Base-by-base conservation (phyloP, 352 stramenopile species). In the Salisapilia sapeloensis region DNA sequence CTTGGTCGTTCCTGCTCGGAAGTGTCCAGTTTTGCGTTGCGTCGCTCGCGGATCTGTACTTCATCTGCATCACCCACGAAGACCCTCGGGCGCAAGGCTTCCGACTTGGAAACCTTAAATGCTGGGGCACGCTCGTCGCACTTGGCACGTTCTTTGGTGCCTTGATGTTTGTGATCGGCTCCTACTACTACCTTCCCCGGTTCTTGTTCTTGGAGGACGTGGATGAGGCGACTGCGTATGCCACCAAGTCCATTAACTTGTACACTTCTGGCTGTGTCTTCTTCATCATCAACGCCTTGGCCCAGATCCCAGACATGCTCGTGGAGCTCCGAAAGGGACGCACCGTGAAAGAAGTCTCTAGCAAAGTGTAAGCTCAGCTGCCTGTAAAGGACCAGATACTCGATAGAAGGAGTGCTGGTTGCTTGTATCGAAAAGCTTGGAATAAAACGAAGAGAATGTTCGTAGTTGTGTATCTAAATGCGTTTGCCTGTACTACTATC, bases 131-230 rank as follows among this genome's bases (percentile, higher is more conserved):
- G 11, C 26, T 65, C 21, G 51, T 59, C 0, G 52, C 56, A 2
- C 29, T 69, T 15, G 59, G 60, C 36, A 80, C 61, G 43, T 75
- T 82, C 35, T 33, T 65, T 29, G 72, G 72, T 17, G 65, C 65
- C 6, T 27, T 81, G 21, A 48, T 72, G 15, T 87, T 87, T 53
- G 81, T 80, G 38, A 42, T 83, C 24, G 72, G 72, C 23, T 80
- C 60, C 44, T 84, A 56, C 48, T 87, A 61, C 59, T 87, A 84
- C 57, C 64, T 87, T 4, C 72, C 72, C 34, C 45, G 49, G 29
- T 87, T 72, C 40, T 79, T 84, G 24, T 62, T 61, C 13, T 48
- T 46, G 24, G 54, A 79, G 16, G 65, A 80, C 38, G 38, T 56
- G 3, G 43, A 43, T 10, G 21, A 45, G 15, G 50, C 60, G 15